Conservation (phyloP, 2,329 filamentous ascomycete species). For the Clarireedia homoeocarpa region DNA sequence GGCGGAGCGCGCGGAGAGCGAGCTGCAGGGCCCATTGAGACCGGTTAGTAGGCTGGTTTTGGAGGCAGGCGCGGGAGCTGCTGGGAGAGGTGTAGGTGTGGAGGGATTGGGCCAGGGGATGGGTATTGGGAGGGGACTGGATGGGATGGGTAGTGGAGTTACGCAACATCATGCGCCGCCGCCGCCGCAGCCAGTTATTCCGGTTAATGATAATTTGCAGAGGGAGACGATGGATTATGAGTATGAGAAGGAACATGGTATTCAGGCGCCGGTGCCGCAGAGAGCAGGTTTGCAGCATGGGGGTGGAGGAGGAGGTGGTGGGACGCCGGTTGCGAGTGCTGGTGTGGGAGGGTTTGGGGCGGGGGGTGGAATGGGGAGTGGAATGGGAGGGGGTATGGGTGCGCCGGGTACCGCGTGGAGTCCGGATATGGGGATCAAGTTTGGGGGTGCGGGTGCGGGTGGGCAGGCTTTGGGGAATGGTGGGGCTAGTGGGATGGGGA, state of each 20-base stretch:
- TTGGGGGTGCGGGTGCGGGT: conserved; percentile 40
- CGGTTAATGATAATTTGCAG: not conserved
- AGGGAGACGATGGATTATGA: not conserved
- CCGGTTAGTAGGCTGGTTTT: conserved; percentile 5
- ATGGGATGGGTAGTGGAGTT: too few species aligned
- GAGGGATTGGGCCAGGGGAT: too few species aligned
- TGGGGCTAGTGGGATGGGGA: not conserved
- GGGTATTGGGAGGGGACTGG: too few species aligned
- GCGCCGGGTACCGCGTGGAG: conserved; percentile 54
- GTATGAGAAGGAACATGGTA: not conserved
- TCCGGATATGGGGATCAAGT: conserved; percentile 74
- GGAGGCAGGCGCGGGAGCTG: not conserved
- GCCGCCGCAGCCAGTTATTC: conserved; percentile 27
- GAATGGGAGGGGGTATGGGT: not conserved
- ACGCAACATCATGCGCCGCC: conserved; percentile 18
- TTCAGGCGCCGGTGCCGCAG: conserved; percentile 8
- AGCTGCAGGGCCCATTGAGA: conserved; percentile 4
- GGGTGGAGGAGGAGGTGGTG: not conserved
- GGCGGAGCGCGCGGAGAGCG: conserved; percentile 63
- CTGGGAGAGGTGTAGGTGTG: too few species aligned
- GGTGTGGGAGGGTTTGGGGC: not conserved
- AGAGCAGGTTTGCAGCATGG: conserved; percentile 32
- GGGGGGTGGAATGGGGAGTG: not conserved
- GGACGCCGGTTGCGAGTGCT: not conserved
- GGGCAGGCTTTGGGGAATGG: not conserved